A percentile compares a stretch with the other conserved stretches of the same genome.
Conservation (phyloP, 139 green algal species). For the Desmodesmus armatus region DNA sequence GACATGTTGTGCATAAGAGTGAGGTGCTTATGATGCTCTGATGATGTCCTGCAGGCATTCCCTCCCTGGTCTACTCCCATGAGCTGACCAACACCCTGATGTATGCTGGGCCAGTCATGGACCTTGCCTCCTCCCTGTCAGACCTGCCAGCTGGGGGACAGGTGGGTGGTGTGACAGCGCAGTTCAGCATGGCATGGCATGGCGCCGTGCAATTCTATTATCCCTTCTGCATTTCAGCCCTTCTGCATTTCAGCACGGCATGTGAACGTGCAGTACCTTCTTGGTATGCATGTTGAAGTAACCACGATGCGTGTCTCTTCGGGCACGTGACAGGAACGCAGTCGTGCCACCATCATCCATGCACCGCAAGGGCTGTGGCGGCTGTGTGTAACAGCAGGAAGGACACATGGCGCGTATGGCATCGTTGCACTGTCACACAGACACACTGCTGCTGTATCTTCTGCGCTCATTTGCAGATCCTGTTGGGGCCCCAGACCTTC, state of each 20-base stretch:
- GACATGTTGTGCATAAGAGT: neutral
- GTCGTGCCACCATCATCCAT: no score
- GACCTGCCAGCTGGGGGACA: conserved; percentile 42
- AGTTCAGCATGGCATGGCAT: no score
- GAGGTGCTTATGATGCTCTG: neutral
- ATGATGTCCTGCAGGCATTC: conserved; percentile 40
- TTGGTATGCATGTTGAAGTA: no score
- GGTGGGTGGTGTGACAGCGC: no score
- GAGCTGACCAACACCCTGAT: conserved; percentile 22
- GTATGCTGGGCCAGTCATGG: conserved; percentile 38
- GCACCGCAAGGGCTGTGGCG: neutral
- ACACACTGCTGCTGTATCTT: no score
- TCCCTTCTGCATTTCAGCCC: no score
- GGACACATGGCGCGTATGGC: no score
- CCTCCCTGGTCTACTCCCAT: conserved; percentile 30
- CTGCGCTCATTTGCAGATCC: conserved; percentile 15
- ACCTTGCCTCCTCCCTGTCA: conserved; percentile 8
- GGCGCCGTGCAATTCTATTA: no score
- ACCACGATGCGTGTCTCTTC: no score
- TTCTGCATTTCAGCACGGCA: no score
- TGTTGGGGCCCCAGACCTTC: conserved; percentile 37
- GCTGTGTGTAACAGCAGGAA: neutral
- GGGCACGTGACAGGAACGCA: no score
- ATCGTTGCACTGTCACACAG: neutral
- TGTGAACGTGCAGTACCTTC: no score